These are phyloP conservation scores for Phytomonas francai DNA, from an alignment of 208 protist genomes.

Conservation along the genomic window DNA sequence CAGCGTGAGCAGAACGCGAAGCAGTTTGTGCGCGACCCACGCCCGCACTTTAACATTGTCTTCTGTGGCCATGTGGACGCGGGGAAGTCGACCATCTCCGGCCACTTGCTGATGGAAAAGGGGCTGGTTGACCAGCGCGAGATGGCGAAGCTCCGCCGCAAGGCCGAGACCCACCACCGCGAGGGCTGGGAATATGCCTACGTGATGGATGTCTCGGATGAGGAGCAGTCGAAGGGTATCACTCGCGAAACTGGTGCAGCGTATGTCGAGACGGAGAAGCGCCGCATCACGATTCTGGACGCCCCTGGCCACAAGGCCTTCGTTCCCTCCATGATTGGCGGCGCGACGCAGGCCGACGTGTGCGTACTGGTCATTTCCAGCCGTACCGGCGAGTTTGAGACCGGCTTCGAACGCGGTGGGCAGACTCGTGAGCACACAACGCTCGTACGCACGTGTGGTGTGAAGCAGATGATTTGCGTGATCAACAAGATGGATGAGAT, in stretches of 20 bases:
- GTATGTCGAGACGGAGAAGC: conserved; percentile 94
- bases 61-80: conserved; percentile 99
- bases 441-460: conserved; percentile 97
- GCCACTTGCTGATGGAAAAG: conserved; percentile 94
- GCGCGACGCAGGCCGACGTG: conserved; percentile 97
- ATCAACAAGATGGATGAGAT: conserved; percentile 99
- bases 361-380: conserved; percentile 98
- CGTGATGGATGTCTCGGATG: conserved; percentile 98
- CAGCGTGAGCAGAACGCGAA: conserved; percentile 59
- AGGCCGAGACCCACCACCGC: conserved; percentile 95
- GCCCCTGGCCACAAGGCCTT: conserved; percentile 99
- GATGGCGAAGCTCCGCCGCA: conserved; percentile 97
- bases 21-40: conserved; percentile 67
- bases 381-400: conserved; percentile 98
- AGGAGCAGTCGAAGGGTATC: conserved; percentile 98
- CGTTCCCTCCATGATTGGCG: conserved; percentile 99
- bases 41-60: conserved; percentile 97
- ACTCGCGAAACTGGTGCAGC: conserved; percentile 96
- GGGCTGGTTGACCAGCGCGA: conserved; percentile 96
- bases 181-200: conserved; percentile 96
- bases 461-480: conserved; percentile 95
- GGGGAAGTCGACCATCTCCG: conserved; percentile 98
- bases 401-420: conserved; percentile 98
- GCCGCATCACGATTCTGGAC: conserved; percentile 97
- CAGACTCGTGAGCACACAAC: conserved; percentile 99